phyloP scores from a whole-genome alignment of 768 basidiomycete species.

The Cantharellus anzutake region DNA sequence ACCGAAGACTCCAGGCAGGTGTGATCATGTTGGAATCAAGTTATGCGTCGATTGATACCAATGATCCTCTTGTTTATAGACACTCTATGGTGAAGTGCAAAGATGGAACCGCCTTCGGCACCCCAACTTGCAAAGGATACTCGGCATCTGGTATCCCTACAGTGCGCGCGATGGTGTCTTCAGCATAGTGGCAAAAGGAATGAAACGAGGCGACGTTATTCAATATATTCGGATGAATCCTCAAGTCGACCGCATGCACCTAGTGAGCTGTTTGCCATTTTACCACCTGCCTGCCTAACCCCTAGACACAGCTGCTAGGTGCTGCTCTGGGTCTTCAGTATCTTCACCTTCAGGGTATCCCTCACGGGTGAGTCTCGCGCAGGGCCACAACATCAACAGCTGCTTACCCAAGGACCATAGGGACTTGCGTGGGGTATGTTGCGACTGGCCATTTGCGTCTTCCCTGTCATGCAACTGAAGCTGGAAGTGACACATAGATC shows the following conservation, averaged over 20 bases:
- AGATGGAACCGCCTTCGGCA: not conserved
- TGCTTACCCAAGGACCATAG: not conserved
- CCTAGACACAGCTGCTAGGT: not conserved
- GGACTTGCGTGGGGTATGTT: not conserved
- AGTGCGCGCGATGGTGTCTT: not conserved
- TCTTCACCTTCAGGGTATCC: not conserved
- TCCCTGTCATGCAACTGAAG: not conserved
- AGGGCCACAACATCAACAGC: not conserved
- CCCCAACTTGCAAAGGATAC: not conserved
- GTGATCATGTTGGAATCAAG: not conserved
- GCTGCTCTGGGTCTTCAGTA: not conserved
- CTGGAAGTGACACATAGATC: slow-evolving; percentile 11
- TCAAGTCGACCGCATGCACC: not conserved
- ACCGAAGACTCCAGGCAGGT: not conserved
- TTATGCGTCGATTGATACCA: not conserved
- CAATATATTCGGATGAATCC: not conserved
- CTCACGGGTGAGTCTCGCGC: not conserved
- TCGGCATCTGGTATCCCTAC: not conserved
- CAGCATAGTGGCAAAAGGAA: not conserved
- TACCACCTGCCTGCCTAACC: not conserved
- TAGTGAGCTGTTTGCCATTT: not conserved
- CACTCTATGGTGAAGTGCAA: not conserved
- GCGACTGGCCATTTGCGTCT: not conserved
- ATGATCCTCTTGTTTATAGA: not conserved
- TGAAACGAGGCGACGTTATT: not conserved